These are phyloP conservation scores for Plasmopara halstedii DNA, from an alignment of 352 stramenopile genomes.

Conservation along the genomic window DNA sequence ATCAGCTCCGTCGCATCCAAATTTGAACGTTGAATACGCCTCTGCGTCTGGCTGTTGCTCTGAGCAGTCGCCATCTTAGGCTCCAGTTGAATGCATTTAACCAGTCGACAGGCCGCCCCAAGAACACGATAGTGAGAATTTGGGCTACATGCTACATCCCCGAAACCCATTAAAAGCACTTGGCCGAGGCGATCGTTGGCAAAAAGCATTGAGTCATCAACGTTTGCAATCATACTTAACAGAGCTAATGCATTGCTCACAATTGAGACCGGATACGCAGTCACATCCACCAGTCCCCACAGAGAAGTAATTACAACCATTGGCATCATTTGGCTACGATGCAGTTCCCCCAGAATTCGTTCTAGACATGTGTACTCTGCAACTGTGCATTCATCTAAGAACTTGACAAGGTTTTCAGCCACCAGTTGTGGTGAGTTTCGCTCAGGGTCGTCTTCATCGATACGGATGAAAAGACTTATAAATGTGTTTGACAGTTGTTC, in stretches of 20 bases:
- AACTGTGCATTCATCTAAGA: conserved; percentile 69
- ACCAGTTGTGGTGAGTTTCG: conserved; percentile 34
- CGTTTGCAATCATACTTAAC: conserved; percentile 62
- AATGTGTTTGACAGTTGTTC: conserved; percentile 88
- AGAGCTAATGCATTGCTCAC: conserved; percentile 55
- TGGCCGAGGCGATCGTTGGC: conserved; percentile 48
- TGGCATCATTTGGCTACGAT: conserved; percentile 50
- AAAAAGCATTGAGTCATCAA: conserved; percentile 55
- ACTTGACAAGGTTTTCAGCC: conserved; percentile 63
- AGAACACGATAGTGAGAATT: conserved; percentile 49
- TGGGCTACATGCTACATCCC: conserved; percentile 36
- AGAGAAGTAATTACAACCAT: conserved; percentile 55
- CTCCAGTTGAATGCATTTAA: conserved; percentile 58
- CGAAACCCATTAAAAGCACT: conserved; percentile 53
- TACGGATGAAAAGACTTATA: conserved; percentile 51
- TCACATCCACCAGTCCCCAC: conserved; percentile 63
- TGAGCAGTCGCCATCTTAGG: conserved; percentile 26
- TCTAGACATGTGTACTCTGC: conserved; percentile 74
- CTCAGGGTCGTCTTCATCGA: conserved; percentile 35
- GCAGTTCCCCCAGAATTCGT: conserved; percentile 59
- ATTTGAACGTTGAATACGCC: conserved; percentile 63
- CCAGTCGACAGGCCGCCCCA: conserved; percentile 47
- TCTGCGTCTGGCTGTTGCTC: conserved; percentile 32
- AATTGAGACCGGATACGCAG: conserved; percentile 43
- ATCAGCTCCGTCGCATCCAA: conserved; percentile 86